Conservation (phyloP, 164 flowering plant genomes). For the Platanus orientalis region DNA sequence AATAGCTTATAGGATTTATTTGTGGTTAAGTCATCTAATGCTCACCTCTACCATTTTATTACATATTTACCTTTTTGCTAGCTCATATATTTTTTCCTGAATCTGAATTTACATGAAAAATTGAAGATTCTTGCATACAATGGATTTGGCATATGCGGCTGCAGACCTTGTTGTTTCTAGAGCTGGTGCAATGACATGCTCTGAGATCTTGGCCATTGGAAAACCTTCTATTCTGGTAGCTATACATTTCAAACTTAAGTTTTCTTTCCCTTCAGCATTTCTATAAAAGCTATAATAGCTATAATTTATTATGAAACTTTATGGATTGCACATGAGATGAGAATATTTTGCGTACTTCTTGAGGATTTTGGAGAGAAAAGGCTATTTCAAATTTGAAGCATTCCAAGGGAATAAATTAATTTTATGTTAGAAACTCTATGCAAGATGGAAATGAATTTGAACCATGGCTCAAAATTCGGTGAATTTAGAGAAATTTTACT, state of each 20-base stretch:
- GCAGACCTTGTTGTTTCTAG: slow-evolving; percentile 74
- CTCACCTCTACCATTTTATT: not conserved
- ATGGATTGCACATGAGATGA: too few relatives aligned
- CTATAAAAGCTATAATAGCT: not conserved
- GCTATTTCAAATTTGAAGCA: too few relatives aligned
- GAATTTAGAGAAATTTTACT: too few relatives aligned
- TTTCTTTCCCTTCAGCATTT: not conserved
- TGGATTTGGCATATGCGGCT: slow-evolving; percentile 84
- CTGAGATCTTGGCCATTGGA: slow-evolving; percentile 72
- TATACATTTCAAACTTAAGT: not conserved
- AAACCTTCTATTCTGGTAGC: slow-evolving; percentile 81
- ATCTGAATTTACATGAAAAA: slow-evolving; percentile 13
- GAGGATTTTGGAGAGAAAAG: too few relatives aligned
- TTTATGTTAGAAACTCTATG: too few relatives aligned
- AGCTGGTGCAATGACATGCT: slow-evolving; percentile 90
- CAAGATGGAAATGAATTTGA: too few relatives aligned
- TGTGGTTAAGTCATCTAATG: not conserved
- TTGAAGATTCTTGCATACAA: slow-evolving; percentile 62
- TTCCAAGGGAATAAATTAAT: too few relatives aligned
- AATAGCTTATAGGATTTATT: too few relatives aligned
- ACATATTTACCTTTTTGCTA: not conserved
- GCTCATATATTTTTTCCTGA: not conserved
- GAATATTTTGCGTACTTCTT: too few relatives aligned
- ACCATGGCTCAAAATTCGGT: too few relatives aligned
- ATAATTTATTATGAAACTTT: too few relatives aligned